Evolutionary conservation across 148 eudicot genomes (phyloP), one percentile per base, ranked within the genome.

Genomic region (Limonium bicolor): DNA sequence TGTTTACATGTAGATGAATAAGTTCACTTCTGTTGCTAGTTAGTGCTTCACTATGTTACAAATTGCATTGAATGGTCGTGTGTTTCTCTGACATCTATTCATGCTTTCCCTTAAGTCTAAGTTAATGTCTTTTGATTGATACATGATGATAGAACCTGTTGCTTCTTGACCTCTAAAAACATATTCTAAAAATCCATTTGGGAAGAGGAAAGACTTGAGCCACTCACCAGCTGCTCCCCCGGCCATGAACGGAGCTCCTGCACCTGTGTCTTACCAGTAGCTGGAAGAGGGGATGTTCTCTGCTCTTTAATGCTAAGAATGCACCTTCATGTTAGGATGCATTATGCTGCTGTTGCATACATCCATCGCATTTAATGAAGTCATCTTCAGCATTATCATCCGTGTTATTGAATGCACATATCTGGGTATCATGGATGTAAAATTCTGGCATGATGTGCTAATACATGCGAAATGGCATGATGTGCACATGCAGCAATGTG

Each of bases 131-230:
- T 2, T 26, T 43, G 20, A 12, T 4, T 2, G 1, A 6, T 3
- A 2, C 25, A n/a, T n/a, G n/a, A n/a, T n/a, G n/a, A n/a, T 13
- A 23, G 21, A 17, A 32, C 4, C 20, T 43, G 46, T 31, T 46
- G 37, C 63, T n/a, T 32, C 92, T 72, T 90, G 60, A 90, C 80
- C 32, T 48, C 27, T 57, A 19, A 50, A 50, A 29, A 90, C 93
- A 54, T 90, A 60, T 62, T 90, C 99, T 33, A 90, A 90, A 78
- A 90, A 90, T 61, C 99, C 99, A 20, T 90, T 70, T 63, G 99
- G 99, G 35, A 84, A 44, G 59, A 75, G 93, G 51, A 90, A 90
- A 70, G 95, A 90, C 51, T 70, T 55, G 26, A 61, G 50, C 53
- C 51, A 82, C 54, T 64, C 48, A 39, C 52, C 66, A 32, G 56